Percentiles rank a stretch among this genome's conserved stretches.
Conservation (phyloP, 139 green algal genomes). For the Raphidocelis subcapitata region DNA sequence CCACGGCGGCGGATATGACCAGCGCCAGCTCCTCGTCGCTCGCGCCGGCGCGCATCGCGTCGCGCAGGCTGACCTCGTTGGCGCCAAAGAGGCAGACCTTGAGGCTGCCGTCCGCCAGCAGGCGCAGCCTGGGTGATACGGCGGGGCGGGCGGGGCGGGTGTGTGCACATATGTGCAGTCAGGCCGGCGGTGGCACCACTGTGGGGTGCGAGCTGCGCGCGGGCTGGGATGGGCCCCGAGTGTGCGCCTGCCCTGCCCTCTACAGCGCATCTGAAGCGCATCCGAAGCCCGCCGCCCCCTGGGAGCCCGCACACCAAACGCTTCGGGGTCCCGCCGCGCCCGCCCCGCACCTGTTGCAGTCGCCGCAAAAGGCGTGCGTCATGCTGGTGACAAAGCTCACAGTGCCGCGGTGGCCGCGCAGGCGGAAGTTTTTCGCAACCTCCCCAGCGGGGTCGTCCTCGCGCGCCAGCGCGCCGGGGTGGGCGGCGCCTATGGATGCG, state of each 20-base stretch:
- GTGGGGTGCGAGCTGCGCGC: neutral
- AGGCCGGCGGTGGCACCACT: neutral
- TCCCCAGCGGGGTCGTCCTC: conserved; percentile 67
- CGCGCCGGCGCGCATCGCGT: conserved; percentile 88
- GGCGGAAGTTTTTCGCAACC: conserved; percentile 94
- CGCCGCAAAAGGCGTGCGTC: conserved; percentile 94
- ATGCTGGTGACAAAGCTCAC: conserved; percentile 98
- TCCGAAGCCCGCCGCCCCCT: no score
- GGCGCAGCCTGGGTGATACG: conserved; percentile 67
- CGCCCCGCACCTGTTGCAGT: conserved; percentile 81
- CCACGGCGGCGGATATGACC: conserved; percentile 86
- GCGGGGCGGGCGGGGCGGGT: neutral
- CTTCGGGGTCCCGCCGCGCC: neutral
- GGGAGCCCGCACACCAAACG: no score
- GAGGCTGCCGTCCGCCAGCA: conserved; percentile 96
- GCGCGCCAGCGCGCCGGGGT: no score
- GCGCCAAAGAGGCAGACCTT: conserved; percentile 98
- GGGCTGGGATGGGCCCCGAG: no score
- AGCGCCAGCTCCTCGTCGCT: conserved; percentile 75
- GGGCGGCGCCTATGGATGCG: no score
- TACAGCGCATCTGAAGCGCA: no score
- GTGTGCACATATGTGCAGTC: neutral
- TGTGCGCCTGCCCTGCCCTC: no score
- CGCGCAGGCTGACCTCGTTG: conserved; percentile 88
- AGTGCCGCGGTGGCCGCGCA: conserved; percentile 70